Evolutionary conservation across 2,329 filamentous ascomycete species (phyloP).

Genomic region (Ophiostoma montium): DNA sequence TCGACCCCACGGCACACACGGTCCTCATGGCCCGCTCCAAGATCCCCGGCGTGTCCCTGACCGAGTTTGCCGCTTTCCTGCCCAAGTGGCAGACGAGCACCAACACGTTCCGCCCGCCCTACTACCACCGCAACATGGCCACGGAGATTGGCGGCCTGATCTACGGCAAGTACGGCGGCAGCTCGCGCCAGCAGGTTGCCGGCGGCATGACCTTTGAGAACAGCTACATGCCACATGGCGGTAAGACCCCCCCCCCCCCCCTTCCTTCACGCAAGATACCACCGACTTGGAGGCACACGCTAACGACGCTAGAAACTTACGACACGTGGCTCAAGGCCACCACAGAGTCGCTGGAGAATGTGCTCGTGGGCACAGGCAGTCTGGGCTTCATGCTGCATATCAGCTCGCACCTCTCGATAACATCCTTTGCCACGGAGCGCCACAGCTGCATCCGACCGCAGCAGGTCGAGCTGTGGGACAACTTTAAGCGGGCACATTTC

Average conservation of each 20-base stretch:
- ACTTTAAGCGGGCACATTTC: slow-evolving; percentile 7
- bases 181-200: slow-evolving; percentile 14
- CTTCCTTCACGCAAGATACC: too few species aligned
- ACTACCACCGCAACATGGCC: slow-evolving; percentile 48
- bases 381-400: slow-evolving; percentile 13
- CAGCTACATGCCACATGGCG: slow-evolving; percentile 24
- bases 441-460: slow-evolving; percentile 3
- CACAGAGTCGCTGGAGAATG: slow-evolving; percentile 7
- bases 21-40: slow-evolving; percentile 44
- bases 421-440: slow-evolving; percentile 2
- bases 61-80: slow-evolving; percentile 54
- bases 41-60: slow-evolving; percentile 20
- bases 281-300: neutral
- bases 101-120: slow-evolving; percentile 49
- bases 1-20: slow-evolving; percentile 51
- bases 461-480: slow-evolving; percentile 2
- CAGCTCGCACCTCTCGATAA: slow-evolving; percentile 4
- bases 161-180: slow-evolving; percentile 21
- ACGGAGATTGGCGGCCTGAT: slow-evolving; percentile 43
- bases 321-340: slow-evolving; percentile 18
- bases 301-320: slow-evolving; percentile 16
- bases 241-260: neutral
- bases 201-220: slow-evolving; percentile 22
- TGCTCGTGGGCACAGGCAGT: slow-evolving; percentile 2
- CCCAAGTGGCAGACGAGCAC: slow-evolving; percentile 50